These are phyloP conservation scores for Diplosphaera chodatii DNA, from an alignment of 139 green algal species.

Conservation along the genomic window DNA sequence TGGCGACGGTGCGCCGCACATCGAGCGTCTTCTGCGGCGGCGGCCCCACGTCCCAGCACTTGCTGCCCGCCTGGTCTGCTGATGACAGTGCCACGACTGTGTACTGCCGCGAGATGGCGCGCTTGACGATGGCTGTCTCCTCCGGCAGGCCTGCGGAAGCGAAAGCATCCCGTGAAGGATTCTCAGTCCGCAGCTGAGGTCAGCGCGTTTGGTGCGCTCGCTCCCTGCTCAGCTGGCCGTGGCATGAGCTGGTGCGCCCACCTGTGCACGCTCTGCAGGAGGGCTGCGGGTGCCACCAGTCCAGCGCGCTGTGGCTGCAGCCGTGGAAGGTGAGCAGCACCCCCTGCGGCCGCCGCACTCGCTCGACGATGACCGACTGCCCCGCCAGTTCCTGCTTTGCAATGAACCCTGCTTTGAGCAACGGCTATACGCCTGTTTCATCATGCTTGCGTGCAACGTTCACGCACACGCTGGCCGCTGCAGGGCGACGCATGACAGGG, in stretches of 20 bases:
- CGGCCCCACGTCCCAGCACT: conserved; percentile 40
- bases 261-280: conserved; percentile 45
- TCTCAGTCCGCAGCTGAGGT: no score
- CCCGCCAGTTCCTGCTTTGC: background rate
- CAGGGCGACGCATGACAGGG: no score
- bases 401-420: no score
- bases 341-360: conserved; percentile 4
- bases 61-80: conserved; percentile 17
- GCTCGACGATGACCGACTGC: background rate
- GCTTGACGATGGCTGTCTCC: conserved; percentile 39
- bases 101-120: conserved; percentile 29
- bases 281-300: conserved; percentile 38
- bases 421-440: no score
- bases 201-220: no score
- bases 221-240: no score
- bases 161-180: no score
- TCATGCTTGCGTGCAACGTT: no score
- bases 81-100: conserved; percentile 40
- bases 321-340: conserved; percentile 53
- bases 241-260: no score
- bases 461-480: no score
- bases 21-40: conserved; percentile 6
- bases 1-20: conserved; percentile 19
- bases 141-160: conserved; percentile 42
- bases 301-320: conserved; percentile 46